phyloP scores from a whole-genome alignment of 306 rosid species.

The Geum urbanum region DNA sequence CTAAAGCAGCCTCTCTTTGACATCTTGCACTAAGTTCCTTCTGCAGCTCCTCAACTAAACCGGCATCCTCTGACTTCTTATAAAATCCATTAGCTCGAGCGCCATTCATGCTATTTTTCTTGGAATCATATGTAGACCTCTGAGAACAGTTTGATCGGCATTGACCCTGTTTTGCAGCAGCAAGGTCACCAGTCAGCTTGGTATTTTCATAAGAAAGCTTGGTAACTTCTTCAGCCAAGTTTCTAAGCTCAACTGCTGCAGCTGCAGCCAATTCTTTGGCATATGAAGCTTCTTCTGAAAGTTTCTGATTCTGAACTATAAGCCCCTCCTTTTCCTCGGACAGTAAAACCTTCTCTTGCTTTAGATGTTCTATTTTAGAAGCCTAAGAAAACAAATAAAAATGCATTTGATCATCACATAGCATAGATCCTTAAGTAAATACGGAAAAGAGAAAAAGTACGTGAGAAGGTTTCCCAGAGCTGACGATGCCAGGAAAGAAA shows the following conservation, averaged over 20 bases:
- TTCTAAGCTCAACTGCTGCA: conserved; percentile 77
- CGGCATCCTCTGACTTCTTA: conserved; percentile 40
- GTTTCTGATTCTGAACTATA: conserved; percentile 64
- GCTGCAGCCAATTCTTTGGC: conserved; percentile 91
- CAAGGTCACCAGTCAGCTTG: conserved; percentile 54
- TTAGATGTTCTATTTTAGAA: conserved; percentile 68
- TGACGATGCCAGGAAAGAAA: conserved; percentile 18
- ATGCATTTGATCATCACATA: conserved; percentile 4
- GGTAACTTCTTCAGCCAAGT: conserved; percentile 83
- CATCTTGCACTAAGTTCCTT: conserved; percentile 52
- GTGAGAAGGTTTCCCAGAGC: conserved; percentile 7
- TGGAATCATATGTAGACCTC: conserved; percentile 38
- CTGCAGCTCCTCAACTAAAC: conserved; percentile 53
- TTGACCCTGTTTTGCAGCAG: conserved; percentile 43
- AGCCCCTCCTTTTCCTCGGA: conserved; percentile 71
- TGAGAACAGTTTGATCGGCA: conserved; percentile 44
- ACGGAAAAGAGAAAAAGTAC: background rate
- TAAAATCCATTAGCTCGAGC: conserved; percentile 33
- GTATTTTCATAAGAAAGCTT: conserved; percentile 73
- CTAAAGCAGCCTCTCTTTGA: conserved; percentile 65
- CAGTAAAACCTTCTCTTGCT: conserved; percentile 66
- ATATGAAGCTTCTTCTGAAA: conserved; percentile 79
- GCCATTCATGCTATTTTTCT: conserved; percentile 30
- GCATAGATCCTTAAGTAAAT: background rate
- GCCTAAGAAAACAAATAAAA: conserved; percentile 40